Conservation (phyloP, 805 yeast genomes). For the Ogataea parapolymorpha region DNA sequence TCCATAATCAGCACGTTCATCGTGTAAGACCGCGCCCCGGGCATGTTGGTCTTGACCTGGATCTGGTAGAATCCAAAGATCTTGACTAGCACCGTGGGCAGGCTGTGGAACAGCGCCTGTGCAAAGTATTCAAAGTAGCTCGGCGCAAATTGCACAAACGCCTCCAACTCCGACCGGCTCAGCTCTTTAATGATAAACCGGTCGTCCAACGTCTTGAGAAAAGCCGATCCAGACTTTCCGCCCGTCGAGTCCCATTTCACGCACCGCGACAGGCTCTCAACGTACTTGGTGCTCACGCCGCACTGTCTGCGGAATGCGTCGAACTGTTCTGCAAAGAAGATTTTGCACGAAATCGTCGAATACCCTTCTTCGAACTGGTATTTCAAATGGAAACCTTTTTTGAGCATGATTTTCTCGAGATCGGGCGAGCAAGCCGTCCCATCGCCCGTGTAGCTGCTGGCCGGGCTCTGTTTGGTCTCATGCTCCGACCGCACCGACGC, state of each 20-base stretch:
- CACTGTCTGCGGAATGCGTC: slow-evolving; percentile 89
- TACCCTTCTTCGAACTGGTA: slow-evolving; percentile 88
- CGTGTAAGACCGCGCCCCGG: slow-evolving; percentile 66
- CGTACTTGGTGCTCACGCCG: slow-evolving; percentile 67
- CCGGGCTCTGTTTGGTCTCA: not conserved
- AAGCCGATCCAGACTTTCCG: slow-evolving; percentile 94
- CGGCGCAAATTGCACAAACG: slow-evolving; percentile 94
- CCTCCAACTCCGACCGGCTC: slow-evolving; percentile 83
- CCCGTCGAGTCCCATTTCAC: slow-evolving; percentile 95
- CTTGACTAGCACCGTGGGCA: slow-evolving; percentile 92
- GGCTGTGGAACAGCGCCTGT: slow-evolving; percentile 89
- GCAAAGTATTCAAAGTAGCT: slow-evolving; percentile 95
- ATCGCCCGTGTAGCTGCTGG: slow-evolving; percentile 11
- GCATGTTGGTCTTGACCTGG: slow-evolving; percentile 73
- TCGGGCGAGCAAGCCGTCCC: slow-evolving; percentile 16
- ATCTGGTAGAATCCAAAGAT: slow-evolving; percentile 95
- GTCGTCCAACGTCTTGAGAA: slow-evolving; percentile 87
- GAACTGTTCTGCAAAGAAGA: slow-evolving; percentile 93
- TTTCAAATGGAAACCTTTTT: slow-evolving; percentile 83
- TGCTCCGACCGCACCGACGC: slow-evolving; percentile 11
- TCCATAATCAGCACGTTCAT: slow-evolving; percentile 96
- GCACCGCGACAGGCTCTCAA: slow-evolving; percentile 90
- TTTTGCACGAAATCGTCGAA: slow-evolving; percentile 83
- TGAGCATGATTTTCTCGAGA: slow-evolving; percentile 69
- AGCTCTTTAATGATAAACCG: slow-evolving; percentile 86